phyloP scores from a whole-genome alignment of 2,329 filamentous ascomycete genomes.

The Fusarium sp. region DNA sequence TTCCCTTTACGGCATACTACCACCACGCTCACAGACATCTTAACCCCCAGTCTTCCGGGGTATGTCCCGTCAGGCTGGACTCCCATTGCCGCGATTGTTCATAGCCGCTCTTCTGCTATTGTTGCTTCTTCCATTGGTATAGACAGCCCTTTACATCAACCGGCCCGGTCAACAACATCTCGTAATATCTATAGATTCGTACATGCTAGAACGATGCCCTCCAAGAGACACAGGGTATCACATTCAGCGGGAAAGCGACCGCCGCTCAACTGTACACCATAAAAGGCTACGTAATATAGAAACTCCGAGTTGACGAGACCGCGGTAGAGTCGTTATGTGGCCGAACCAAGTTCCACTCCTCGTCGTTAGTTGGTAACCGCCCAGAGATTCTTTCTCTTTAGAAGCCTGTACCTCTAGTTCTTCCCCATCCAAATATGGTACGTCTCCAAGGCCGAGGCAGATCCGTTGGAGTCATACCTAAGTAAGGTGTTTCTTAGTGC shows the following conservation, averaged over 20 bases:
- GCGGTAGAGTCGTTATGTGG: conserved; percentile 16
- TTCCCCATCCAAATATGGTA: conserved; percentile 9
- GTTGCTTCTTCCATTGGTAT: conserved; percentile 19
- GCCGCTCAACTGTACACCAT: conserved; percentile 10
- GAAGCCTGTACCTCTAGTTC: conserved; percentile 15
- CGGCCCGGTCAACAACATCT: conserved; percentile 40
- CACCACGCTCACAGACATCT: conserved; percentile 6
- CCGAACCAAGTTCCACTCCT: conserved; percentile 38
- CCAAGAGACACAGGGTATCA: neutral
- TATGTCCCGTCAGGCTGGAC: conserved; percentile 14
- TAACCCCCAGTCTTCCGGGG: conserved; percentile 22
- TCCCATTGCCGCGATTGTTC: conserved; percentile 12
- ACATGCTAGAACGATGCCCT: conserved; percentile 34
- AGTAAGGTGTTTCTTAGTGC: conserved; percentile 12
- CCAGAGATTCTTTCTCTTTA: conserved; percentile 10
- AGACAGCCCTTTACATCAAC: conserved; percentile 26
- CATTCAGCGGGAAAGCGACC: conserved; percentile 4
- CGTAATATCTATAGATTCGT: conserved; percentile 36
- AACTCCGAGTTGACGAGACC: conserved; percentile 26
- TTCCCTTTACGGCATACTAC: conserved; percentile 16
- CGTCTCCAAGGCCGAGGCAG: conserved; percentile 35
- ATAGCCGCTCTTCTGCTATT: conserved; percentile 24
- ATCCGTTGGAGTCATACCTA: conserved; percentile 37
- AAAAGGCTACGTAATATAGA: conserved; percentile 8
- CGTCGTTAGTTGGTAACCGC: conserved; percentile 25